phyloP scores from a whole-genome alignment of 176 grass and related monocot species.

The Oryza glumipatula region DNA sequence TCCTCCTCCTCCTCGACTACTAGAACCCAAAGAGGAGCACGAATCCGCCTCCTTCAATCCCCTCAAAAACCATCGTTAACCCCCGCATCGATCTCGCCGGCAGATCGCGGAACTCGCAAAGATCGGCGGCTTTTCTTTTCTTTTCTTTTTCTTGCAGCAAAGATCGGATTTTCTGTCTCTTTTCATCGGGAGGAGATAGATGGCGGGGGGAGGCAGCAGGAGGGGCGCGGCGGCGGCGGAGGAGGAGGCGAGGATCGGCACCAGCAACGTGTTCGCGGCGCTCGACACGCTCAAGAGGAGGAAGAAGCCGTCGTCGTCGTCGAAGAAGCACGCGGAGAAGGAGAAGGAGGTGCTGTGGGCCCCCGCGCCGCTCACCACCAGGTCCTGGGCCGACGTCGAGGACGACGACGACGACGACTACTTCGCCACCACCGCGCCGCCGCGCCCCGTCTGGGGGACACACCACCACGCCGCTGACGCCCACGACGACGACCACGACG shows the following conservation, averaged over 20 bases:
- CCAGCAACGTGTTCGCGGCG: constrained; percentile 85
- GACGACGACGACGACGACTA: constrained; percentile 93
- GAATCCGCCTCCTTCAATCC: background rate
- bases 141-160: background rate
- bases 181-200: background rate
- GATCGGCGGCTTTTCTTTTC: background rate
- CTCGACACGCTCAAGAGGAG: constrained; percentile 95
- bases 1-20: background rate
- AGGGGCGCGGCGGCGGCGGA: constrained; percentile 38
- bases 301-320: constrained; percentile 49
- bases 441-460: constrained; percentile 49
- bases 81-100: background rate
- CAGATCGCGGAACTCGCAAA: constrained; percentile 17
- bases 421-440: constrained; percentile 77
- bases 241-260: constrained; percentile 68
- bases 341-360: constrained; percentile 59
- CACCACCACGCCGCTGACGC: background rate
- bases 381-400: constrained; percentile 93
- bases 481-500: constrained; percentile 15
- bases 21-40: background rate
- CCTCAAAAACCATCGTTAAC: background rate
- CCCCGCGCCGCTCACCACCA: constrained; percentile 56
- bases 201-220: constrained; percentile 75
- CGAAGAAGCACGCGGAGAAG: constrained; percentile 34
- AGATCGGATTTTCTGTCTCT: constrained; percentile 13